Evolutionary conservation across 2,329 filamentous ascomycete genomes (phyloP), one percentile per base, ranked within the genome.

Genomic region (Botryotinia calthae): DNA sequence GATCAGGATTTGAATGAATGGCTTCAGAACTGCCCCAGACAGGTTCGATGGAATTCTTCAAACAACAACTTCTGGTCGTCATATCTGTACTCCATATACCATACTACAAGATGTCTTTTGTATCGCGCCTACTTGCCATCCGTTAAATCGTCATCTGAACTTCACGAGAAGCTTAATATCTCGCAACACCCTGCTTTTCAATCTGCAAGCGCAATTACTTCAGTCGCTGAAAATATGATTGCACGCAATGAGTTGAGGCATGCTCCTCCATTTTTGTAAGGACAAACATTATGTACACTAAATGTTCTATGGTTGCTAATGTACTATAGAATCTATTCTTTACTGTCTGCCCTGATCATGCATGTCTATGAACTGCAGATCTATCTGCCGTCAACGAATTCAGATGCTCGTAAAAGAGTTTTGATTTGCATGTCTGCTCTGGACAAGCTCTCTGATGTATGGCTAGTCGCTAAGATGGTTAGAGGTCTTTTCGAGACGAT

Each of bases 361-460:
- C 95, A 98, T 79, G 95, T 98, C 25, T 98, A 98, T 81, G 95
- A 98, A 82, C 96, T 98, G 92, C 90, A 94, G 64, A 97, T 95
- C 0, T 94, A 93, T 0, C 92, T 97, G 25, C 93, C 94, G 14
- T 91, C 92, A 0, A 92, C 98, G 56, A 93, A 97, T 54, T 89
- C 93, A 73, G 93, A 93, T 22, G 97, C 94, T 20, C 94, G 97
- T 79, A 91, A 94, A 80, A 88, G 95, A 73, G 88, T 97, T 78
- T 88, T 91, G 64, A 92, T 92, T n/a, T 98, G 95, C 80, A 96
- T 98, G 93, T 87, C 89, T 73, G 94, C 95, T 0, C 86, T 98
- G 76, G 96, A 96, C 80, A 94, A 97, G 76, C 94, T 98, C 0
- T 97, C 94, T 10, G 94, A 93, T 78, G 94, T 98, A 2, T 98